Percentiles rank a stretch among this genome's conserved stretches.
Evolutionary conservation across 169 alveolate species (phyloP).

Genomic region (Ichthyophthirius multifiliis): DNA sequence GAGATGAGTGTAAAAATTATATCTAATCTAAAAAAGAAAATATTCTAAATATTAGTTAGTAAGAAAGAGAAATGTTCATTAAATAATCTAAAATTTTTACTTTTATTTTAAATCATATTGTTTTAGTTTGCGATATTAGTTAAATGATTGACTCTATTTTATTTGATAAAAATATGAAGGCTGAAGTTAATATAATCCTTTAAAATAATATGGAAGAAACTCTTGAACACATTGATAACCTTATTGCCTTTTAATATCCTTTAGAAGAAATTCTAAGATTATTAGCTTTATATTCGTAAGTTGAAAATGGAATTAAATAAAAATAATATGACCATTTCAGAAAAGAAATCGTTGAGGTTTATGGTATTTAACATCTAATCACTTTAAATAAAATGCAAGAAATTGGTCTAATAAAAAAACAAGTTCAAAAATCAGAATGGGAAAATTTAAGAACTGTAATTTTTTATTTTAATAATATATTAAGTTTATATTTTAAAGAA

Average conservation of each 20-base stretch:
- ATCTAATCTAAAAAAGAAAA: too few species aligned
- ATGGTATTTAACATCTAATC: conserved; percentile 3
- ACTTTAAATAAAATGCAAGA: conserved; percentile 10
- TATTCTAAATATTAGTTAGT: too few species aligned
- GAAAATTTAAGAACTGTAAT: conserved; percentile 7
- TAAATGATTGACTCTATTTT: too few species aligned
- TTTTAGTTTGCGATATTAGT: too few species aligned
- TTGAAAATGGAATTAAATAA: conserved; percentile 10
- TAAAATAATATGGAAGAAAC: conserved; percentile 6
- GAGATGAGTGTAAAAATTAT: too few species aligned
- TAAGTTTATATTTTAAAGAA: neutral
- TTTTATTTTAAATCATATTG: too few species aligned
- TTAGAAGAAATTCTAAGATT: conserved; percentile 11
- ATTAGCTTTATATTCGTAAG: conserved; percentile 15
- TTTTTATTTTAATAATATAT: neutral
- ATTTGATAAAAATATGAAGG: too few species aligned
- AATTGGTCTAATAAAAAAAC: conserved; percentile 23
- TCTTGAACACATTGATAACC: conserved; percentile 23
- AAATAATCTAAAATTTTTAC: too few species aligned
- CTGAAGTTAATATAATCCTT: too few species aligned
- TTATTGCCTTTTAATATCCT: neutral
- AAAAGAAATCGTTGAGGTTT: neutral
- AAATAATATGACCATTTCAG: neutral
- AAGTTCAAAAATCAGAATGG: neutral
- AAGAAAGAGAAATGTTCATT: too few species aligned